phyloP scores from a whole-genome alignment of 208 protist species.

The Leishmania gerbilli region DNA sequence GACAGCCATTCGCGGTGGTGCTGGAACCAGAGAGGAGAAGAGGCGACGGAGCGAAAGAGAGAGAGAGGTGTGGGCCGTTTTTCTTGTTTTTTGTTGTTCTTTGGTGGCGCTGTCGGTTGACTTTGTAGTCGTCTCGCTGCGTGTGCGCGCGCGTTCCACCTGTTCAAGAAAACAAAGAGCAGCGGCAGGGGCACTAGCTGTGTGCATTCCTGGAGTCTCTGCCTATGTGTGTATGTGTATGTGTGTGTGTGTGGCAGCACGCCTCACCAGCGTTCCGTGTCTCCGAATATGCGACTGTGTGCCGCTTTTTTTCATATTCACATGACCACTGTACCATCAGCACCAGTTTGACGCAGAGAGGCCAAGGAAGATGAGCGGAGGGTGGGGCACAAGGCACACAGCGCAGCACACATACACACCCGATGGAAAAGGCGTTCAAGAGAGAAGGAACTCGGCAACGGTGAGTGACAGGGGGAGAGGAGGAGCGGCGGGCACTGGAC shows the following conservation, averaged over 20 bases:
- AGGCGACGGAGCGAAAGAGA: background rate
- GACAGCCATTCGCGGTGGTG: background rate
- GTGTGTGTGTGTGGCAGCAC: background rate
- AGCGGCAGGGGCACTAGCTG: background rate
- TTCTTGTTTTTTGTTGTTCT: background rate
- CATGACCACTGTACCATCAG: background rate
- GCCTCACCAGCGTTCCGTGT: background rate
- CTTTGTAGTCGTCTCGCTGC: background rate
- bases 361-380: slow-evolving; percentile 11
- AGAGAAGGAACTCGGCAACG: background rate
- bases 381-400: background rate
- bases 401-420: background rate
- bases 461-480: background rate
- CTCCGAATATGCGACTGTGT: background rate
- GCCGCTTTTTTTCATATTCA: background rate
- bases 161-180: background rate
- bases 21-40: background rate
- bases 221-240: background rate
- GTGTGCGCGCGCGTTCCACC: background rate
- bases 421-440: background rate
- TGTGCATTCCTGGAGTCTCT: background rate
- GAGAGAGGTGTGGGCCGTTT: background rate
- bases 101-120: background rate
- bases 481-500: background rate
- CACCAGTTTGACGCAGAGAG: background rate